Percentiles rank a stretch among this genome's conserved stretches.
Conservation (phyloP, 2,329 filamentous ascomycete species). For the Endoconidiophora polonica region DNA sequence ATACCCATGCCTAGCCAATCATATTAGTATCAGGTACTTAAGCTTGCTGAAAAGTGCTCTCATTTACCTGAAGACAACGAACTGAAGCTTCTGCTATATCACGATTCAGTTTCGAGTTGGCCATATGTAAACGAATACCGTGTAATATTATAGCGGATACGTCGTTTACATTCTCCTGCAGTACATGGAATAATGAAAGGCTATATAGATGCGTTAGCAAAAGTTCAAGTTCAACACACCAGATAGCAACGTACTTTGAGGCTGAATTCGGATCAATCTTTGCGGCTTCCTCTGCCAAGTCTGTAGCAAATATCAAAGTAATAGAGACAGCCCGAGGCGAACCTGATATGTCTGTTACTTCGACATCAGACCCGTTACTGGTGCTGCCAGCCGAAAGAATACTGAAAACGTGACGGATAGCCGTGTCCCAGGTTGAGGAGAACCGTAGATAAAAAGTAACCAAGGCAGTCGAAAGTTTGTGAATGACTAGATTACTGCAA, state of each 20-base stretch:
- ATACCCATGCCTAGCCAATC: not conserved
- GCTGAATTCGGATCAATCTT: constrained; percentile 48
- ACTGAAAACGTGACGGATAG: constrained; percentile 42
- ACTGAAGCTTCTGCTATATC: constrained; percentile 37
- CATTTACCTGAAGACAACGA: constrained; percentile 41
- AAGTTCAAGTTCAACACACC: constrained; percentile 15
- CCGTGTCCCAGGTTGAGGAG: constrained; percentile 47
- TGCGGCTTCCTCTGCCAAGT: constrained; percentile 46
- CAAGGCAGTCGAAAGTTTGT: constrained; percentile 62
- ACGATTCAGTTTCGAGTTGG: constrained; percentile 15
- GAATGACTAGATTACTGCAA: constrained; percentile 43
- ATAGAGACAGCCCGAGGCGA: constrained; percentile 5
- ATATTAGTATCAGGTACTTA: constrained; percentile 13
- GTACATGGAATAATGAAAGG: constrained; percentile 23
- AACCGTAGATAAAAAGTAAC: constrained; percentile 62
- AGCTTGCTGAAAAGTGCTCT: not conserved
- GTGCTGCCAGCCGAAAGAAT: constrained; percentile 22
- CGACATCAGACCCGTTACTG: not conserved
- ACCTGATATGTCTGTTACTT: not conserved
- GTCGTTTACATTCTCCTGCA: constrained; percentile 26
- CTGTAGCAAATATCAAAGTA: constrained; percentile 12
- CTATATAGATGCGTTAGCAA: constrained; percentile 18
- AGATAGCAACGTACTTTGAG: constrained; percentile 30
- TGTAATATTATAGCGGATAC: constrained; percentile 24
- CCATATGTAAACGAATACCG: constrained; percentile 20